Evolutionary conservation across 1,284 basidiomycete genomes (phyloP).

Genomic region (Apiotrichum porosum): DNA sequence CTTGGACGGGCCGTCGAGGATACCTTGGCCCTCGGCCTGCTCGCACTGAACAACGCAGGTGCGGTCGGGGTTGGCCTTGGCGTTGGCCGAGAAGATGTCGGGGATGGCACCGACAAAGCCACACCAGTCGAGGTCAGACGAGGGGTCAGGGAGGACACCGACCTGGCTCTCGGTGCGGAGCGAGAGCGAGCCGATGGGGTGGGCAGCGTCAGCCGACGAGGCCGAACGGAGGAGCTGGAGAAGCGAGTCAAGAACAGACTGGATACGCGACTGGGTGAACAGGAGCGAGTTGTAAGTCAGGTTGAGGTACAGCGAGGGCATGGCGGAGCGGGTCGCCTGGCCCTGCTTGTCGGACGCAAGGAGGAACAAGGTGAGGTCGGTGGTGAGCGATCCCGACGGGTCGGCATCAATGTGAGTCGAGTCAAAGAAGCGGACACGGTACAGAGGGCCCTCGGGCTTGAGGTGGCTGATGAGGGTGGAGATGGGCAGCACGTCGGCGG

Average conservation of each 20-base stretch:
- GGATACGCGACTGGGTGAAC: slow-evolving; percentile 75
- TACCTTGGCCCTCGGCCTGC: slow-evolving; percentile 47
- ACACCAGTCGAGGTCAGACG: slow-evolving; percentile 90
- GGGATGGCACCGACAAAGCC: slow-evolving; percentile 95
- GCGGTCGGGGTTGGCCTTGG: slow-evolving; percentile 66
- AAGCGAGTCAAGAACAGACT: slow-evolving; percentile 79
- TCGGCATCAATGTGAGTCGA: slow-evolving; percentile 66
- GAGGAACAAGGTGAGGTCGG: slow-evolving; percentile 78
- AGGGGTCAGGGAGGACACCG: slow-evolving; percentile 73
- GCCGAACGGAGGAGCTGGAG: slow-evolving; percentile 70
- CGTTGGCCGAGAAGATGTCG: slow-evolving; percentile 83
- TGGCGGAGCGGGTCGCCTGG: slow-evolving; percentile 65
- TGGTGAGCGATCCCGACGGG: slow-evolving; percentile 72
- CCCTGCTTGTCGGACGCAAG: slow-evolving; percentile 60
- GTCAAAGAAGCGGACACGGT: slow-evolving; percentile 94
- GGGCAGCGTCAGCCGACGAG: slow-evolving; percentile 57
- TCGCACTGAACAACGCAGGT: slow-evolving; percentile 78
- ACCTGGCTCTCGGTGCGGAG: slow-evolving; percentile 72
- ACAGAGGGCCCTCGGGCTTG: slow-evolving; percentile 63
- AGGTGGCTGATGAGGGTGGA: slow-evolving; percentile 71
- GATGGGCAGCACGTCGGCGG: slow-evolving; percentile 76
- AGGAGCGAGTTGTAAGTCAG: slow-evolving; percentile 92
- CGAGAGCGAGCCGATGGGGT: slow-evolving; percentile 66
- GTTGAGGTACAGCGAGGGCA: slow-evolving; percentile 63
- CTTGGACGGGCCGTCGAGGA: slow-evolving; percentile 44